Evolutionary conservation across 2,329 filamentous ascomycete species (phyloP), one percentile per base, ranked within the genome.

Genomic region (Sporothrix luriei): DNA sequence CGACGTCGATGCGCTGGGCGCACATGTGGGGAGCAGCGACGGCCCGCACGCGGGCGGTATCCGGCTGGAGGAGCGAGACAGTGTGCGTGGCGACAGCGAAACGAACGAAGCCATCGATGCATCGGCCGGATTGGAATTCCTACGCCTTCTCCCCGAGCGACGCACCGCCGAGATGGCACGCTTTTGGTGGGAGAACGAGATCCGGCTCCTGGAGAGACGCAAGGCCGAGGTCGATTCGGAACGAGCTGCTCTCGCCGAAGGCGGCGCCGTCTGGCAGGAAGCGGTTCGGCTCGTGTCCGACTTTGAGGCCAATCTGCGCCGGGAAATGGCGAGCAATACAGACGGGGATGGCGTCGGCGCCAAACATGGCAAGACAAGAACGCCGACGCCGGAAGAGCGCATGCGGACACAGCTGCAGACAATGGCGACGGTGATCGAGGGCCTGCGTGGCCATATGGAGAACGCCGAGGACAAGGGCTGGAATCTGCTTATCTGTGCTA

Each of bases 401-500:
- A 73, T 74, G 70, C 70, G 76, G 54, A 75, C 76, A 4, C 85
- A 88, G 69, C 78, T 90, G 21, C 76, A 74, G 4, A 82, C 84
- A 71, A 89, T 93, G 83, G 81, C 84, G 38, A 76, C 75, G 3
- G 84, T 89, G 4, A 83, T 90, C 14, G 74, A 75, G 0, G 83
- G 84, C 2, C 78, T 94, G 4, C 83, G 88, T 68, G 78, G 82
- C 19, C 83, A 84, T 24, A 75, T 88, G 33, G 79, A 82, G 1
- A 76, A 84, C 2, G 89, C 89, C 0, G 86, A 91, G 71, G 79
- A 82, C 1, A 85, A 85, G 69, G 83, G 84, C 19, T 94, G 91
- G 91, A 93, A 90, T 69, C 79, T 94, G 19, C 82, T 94, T 21
- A 88, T 93, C 4, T 91, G 87, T 66, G 91, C 90, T 13, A 88